phyloP scores from a whole-genome alignment of 2,329 filamentous ascomycete genomes.

The Aspergillus terreus region DNA sequence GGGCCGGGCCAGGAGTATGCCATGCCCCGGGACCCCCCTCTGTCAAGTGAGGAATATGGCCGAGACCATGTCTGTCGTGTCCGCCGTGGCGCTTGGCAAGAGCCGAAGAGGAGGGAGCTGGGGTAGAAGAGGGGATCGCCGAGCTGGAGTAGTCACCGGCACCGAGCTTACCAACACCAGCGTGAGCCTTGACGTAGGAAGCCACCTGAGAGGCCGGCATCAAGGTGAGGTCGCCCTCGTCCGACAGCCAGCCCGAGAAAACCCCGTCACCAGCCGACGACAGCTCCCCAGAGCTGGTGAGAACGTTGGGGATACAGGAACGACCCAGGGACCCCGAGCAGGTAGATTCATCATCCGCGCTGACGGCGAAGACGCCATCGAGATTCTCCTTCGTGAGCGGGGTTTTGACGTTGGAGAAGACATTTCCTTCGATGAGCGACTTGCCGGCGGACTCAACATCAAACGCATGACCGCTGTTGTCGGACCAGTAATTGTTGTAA shows the following conservation, averaged over 20 bases:
- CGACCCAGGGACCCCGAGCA: slow-evolving; percentile 26
- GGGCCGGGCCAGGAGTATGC: slow-evolving; percentile 3
- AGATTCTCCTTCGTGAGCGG: slow-evolving; percentile 29
- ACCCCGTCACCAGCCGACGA: slow-evolving; percentile 22
- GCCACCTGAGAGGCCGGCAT: slow-evolving; percentile 22
- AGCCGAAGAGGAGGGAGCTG: slow-evolving; percentile 5
- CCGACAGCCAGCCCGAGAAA: slow-evolving; percentile 28
- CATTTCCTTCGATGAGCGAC: slow-evolving; percentile 45
- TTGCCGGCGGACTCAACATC: slow-evolving; percentile 26
- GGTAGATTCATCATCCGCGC: slow-evolving; percentile 11
- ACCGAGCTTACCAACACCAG: slow-evolving; percentile 27
- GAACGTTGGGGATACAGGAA: slow-evolving; percentile 25
- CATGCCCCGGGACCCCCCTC: slow-evolving; percentile 12
- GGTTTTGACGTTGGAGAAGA: slow-evolving; percentile 40
- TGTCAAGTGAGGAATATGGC: slow-evolving; percentile 3
- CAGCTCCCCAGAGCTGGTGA: slow-evolving; percentile 28
- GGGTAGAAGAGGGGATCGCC: slow-evolving; percentile 2
- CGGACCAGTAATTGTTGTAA: slow-evolving; percentile 35
- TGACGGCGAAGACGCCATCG: slow-evolving; percentile 27
- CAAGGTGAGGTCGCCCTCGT: slow-evolving; percentile 27
- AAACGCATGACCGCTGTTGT: slow-evolving; percentile 45
- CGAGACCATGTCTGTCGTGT: neutral
- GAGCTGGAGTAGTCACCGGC: slow-evolving; percentile 6
- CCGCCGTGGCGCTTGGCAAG: slow-evolving; percentile 7
- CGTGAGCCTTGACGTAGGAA: slow-evolving; percentile 26